Evolutionary conservation across 192 early-diverging fungal species (phyloP), one percentile per base, ranked within the genome.

Genomic region (Coemansia erecta): DNA sequence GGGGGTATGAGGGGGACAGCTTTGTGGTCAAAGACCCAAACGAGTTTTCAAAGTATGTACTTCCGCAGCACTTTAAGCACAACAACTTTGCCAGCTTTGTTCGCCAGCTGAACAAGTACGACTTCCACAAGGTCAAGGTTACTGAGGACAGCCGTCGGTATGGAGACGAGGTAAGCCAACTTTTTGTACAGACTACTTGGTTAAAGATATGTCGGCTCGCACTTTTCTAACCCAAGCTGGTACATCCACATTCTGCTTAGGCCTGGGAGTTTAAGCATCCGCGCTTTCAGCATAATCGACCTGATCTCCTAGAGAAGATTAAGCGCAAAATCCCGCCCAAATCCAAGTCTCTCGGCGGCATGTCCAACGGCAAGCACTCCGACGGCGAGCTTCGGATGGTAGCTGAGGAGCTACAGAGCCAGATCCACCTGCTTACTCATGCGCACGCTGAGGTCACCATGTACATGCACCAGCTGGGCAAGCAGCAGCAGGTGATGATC

Each of bases 31-130:
- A 86, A 51, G 92, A 94, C 53, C 88, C 88, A 8, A 89, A 88
- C 13, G 90, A 90, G 53, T 90, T 96, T 59, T 87, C 89, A 18
- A 86, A 84, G 54, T 77, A 68, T 9, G 83, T 94, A 0, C 69
- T 94, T 43, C 92, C 92, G 21, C 87, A 89, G 66, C 88, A 92
- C 61, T 95, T 94, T 64, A 93, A 93, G 68, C 93, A 95, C 70
- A 92, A 90, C 70, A 92, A 94, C 79, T 94, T 88, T 86, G 86
- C 89, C 54, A 92, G 90, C 73, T 94, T 94, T 85, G 90, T 92
- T 35, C 84, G 92, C 21, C 90, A 92, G 73, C 79, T 94, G 13
- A 94, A 94, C 78, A 92, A 88, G 86, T 91, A 91, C 64, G 88
- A 86, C 42, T 91, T 91, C 61, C 89, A 91, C 64, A 91, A 91